phyloP scores from a whole-genome alignment of 2,329 filamentous ascomycete genomes.

The Grosmannia serpens region DNA sequence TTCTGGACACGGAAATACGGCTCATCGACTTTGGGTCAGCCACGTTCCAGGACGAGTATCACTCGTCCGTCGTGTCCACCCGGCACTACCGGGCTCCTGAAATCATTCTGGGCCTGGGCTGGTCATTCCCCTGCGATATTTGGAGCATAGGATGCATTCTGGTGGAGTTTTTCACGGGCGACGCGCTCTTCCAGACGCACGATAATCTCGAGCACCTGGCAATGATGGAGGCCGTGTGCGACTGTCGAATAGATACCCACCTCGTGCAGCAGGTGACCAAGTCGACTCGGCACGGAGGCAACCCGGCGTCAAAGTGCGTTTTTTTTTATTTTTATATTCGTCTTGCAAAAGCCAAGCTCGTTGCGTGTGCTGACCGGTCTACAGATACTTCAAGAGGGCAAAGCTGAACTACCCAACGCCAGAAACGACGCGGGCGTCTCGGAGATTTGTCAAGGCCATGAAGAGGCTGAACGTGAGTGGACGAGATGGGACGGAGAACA shows the following conservation, averaged over 20 bases:
- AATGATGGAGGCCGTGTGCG: constrained; percentile 65
- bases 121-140: constrained; percentile 62
- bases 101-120: constrained; percentile 58
- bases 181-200: constrained; percentile 61
- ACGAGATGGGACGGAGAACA: too few species aligned
- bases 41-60: constrained; percentile 62
- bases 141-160: constrained; percentile 66
- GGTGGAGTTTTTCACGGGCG: constrained; percentile 61
- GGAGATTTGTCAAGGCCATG: constrained; percentile 61
- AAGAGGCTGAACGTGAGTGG: constrained; percentile 46
- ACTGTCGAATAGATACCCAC: constrained; percentile 43
- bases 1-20: constrained; percentile 58
- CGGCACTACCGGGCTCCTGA: constrained; percentile 60
- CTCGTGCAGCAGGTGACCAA: constrained; percentile 47
- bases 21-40: constrained; percentile 63
- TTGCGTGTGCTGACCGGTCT: background rate
- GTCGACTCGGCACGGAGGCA: constrained; percentile 45
- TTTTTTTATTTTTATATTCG: background rate
- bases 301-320: constrained; percentile 51
- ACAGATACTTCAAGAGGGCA: constrained; percentile 54
- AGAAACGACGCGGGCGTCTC: constrained; percentile 53
- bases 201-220: constrained; percentile 62
- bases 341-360: background rate
- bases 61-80: constrained; percentile 60
- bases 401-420: constrained; percentile 53